phyloP scores from a whole-genome alignment of 1,284 basidiomycete species.

The Apiotrichum sp. region DNA sequence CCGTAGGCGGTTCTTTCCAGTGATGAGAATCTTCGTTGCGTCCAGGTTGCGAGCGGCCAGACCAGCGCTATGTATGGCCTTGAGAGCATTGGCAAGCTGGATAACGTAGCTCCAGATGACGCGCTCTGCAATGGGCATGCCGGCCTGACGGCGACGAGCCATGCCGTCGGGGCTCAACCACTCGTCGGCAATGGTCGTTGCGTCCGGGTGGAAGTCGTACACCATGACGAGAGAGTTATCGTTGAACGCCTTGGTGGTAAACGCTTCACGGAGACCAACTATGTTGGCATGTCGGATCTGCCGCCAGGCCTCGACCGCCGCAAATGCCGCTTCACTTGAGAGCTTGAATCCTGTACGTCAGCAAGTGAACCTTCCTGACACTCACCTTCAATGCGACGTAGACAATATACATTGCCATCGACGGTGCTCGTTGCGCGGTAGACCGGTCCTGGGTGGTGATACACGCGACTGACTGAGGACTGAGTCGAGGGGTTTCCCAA shows the following conservation, averaged over 20 bases:
- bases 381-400: slow-evolving; percentile 82
- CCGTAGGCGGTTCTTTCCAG: slow-evolving; percentile 79
- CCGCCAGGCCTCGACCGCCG: slow-evolving; percentile 80
- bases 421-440: slow-evolving; percentile 74
- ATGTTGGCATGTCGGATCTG: slow-evolving; percentile 81
- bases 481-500: slow-evolving; percentile 46
- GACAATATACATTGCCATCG: slow-evolving; percentile 71
- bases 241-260: slow-evolving; percentile 88
- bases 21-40: slow-evolving; percentile 79
- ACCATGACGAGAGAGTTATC: slow-evolving; percentile 91
- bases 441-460: slow-evolving; percentile 59
- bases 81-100: slow-evolving; percentile 83
- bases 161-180: slow-evolving; percentile 50
- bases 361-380: slow-evolving; percentile 45
- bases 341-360: slow-evolving; percentile 70
- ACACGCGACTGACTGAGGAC: slow-evolving; percentile 67
- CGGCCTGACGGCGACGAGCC: slow-evolving; percentile 21
- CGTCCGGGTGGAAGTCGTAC: slow-evolving; percentile 83
- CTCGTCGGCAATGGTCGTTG: slow-evolving; percentile 72
- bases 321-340: slow-evolving; percentile 73
- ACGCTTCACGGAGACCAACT: slow-evolving; percentile 80
- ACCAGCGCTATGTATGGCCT: slow-evolving; percentile 73
- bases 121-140: slow-evolving; percentile 62
- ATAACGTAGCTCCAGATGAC: slow-evolving; percentile 90
- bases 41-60: slow-evolving; percentile 80